Evolutionary conservation across 2,329 filamentous ascomycete species (phyloP).

Genomic region (Trichoderma sp.): DNA sequence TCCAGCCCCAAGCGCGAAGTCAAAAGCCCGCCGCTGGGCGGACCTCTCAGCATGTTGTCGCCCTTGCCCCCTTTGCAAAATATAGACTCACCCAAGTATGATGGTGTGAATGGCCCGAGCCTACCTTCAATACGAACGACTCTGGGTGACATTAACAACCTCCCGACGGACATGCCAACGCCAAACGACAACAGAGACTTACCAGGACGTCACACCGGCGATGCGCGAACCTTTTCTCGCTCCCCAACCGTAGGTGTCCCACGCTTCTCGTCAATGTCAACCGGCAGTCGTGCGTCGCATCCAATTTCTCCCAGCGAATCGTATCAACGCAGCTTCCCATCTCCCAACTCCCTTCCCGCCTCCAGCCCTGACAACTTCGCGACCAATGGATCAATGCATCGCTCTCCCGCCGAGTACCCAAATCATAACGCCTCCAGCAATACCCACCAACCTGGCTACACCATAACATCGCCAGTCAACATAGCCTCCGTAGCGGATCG

Average conservation of each 20-base stretch:
- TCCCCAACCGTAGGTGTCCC: conserved; percentile 37
- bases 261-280: conserved; percentile 33
- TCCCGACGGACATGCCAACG: conserved; percentile 30
- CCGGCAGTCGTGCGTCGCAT: conserved; percentile 37
- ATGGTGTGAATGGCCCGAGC: conserved; percentile 32
- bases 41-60: conserved; percentile 24
- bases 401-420: conserved; percentile 42
- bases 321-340: conserved; percentile 45
- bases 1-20: conserved; percentile 17
- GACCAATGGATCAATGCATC: conserved; percentile 34
- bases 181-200: conserved; percentile 36
- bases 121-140: conserved; percentile 38
- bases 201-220: conserved; percentile 25
- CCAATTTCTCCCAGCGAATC: conserved; percentile 50
- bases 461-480: conserved; percentile 41
- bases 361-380: conserved; percentile 41
- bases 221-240: conserved; percentile 29
- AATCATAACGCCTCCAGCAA: conserved; percentile 45
- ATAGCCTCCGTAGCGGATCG: conserved; percentile 43
- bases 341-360: conserved; percentile 43
- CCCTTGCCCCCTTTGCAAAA: conserved; percentile 36
- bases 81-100: conserved; percentile 35
- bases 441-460: conserved; percentile 46
- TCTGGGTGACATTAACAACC: conserved; percentile 35
- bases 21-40: conserved; percentile 11